Evolutionary conservation across 345 rosid species (phyloP).

Genomic region (Aquilaria yunnanensis): DNA sequence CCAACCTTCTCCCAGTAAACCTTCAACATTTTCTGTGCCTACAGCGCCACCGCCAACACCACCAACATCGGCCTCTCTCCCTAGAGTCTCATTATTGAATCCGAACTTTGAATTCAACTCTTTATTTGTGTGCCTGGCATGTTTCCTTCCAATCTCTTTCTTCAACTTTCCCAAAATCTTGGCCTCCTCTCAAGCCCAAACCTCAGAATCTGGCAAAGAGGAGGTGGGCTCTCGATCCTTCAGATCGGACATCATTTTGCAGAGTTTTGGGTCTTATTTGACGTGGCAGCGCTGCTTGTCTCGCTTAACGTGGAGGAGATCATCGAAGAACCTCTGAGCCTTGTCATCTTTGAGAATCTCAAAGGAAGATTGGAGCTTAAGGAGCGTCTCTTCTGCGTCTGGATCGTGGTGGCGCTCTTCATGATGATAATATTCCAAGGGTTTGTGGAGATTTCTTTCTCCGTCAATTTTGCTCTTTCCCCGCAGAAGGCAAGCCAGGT

Average conservation of each 20-base stretch:
- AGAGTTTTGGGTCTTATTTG: conserved; percentile 60
- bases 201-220: conserved; percentile 41
- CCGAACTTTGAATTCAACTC: conserved; percentile 20
- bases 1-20: conserved; percentile 81
- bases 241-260: conserved; percentile 74
- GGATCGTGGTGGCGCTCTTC: conserved; percentile 88
- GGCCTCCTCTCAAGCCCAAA: conserved; percentile 47
- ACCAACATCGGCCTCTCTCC: conserved; percentile 1
- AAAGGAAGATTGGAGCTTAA: conserved; percentile 63
- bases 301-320: conserved; percentile 61
- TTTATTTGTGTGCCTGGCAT: conserved; percentile 47
- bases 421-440: conserved; percentile 63
- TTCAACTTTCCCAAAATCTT: conserved; percentile 56
- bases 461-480: conserved; percentile 63
- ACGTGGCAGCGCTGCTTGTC: conserved; percentile 47
- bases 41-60: conserved; percentile 9
- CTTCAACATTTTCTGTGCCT: conserved; percentile 56
- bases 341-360: conserved; percentile 76
- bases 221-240: conserved; percentile 76
- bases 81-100: conserved; percentile 21
- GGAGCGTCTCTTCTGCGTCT: conserved; percentile 66
- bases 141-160: conserved; percentile 69
- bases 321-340: conserved; percentile 76
- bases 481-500: conserved; percentile 73
- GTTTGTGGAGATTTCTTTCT: conserved; percentile 75